Conservation (phyloP, 1,284 basidiomycete genomes). For the Cutaneotrichosporon cavernicola region DNA sequence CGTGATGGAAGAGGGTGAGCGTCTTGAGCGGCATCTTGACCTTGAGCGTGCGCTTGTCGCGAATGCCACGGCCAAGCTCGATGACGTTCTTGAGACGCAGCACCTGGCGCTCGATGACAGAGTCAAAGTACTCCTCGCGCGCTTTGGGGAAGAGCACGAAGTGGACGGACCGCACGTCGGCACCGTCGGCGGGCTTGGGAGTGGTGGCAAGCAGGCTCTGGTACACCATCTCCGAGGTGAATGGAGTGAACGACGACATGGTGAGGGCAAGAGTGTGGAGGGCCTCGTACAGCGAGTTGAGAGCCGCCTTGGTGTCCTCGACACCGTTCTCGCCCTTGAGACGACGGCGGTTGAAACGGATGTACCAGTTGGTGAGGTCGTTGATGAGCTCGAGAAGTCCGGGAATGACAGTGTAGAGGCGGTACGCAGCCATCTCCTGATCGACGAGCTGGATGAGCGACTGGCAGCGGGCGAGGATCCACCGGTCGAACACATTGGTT, state of each 20-base stretch:
- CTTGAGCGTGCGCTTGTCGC: conserved; percentile 84
- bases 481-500: conserved; percentile 95
- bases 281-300: conserved; percentile 96
- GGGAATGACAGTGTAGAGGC: conserved; percentile 98
- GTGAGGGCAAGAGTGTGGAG: conserved; percentile 91
- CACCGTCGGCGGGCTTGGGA: conserved; percentile 66
- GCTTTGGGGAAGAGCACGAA: conserved; percentile 92
- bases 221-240: conserved; percentile 96
- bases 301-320: conserved; percentile 81
- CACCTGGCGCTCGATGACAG: conserved; percentile 92
- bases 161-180: conserved; percentile 88
- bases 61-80: conserved; percentile 83
- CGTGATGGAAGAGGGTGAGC: conserved; percentile 89
- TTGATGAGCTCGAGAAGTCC: conserved; percentile 87
- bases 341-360: conserved; percentile 94
- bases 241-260: conserved; percentile 97
- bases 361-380: conserved; percentile 99
- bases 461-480: conserved; percentile 97
- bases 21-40: conserved; percentile 86
- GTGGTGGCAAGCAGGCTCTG: conserved; percentile 85
- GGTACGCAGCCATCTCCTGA: conserved; percentile 93
- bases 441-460: conserved; percentile 88
- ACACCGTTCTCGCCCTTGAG: conserved; percentile 93
- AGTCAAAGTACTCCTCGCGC: conserved; percentile 93
- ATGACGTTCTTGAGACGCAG: conserved; percentile 93